These are phyloP conservation scores for Colletotrichum truncatum DNA, from an alignment of 2,329 filamentous ascomycete species.

Conservation along the genomic window DNA sequence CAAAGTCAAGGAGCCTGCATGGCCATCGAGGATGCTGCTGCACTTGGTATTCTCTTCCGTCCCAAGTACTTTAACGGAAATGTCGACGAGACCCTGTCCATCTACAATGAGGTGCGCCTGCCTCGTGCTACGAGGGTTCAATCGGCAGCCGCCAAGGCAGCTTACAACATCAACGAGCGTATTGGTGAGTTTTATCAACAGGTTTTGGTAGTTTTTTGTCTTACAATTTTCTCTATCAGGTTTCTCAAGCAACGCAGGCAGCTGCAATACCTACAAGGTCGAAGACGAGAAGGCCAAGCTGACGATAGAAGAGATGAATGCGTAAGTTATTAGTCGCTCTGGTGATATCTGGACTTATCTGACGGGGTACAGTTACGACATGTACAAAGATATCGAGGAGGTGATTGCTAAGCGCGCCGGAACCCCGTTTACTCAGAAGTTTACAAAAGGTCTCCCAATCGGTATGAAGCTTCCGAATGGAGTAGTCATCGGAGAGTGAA, in stretches of 20 bases:
- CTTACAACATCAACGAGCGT: constrained; percentile 70
- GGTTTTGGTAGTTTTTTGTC: neutral
- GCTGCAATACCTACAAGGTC: constrained; percentile 66
- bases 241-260: constrained; percentile 68
- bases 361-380: constrained; percentile 63
- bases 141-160: constrained; percentile 64
- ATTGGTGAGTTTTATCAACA: constrained; percentile 54
- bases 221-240: constrained; percentile 47
- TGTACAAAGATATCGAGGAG: constrained; percentile 65
- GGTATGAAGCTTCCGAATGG: constrained; percentile 60
- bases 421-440: constrained; percentile 46
- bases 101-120: constrained; percentile 63
- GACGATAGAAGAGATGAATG: constrained; percentile 77
- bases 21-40: constrained; percentile 74
- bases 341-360: too few species aligned
- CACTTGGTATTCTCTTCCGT: constrained; percentile 69
- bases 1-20: constrained; percentile 76
- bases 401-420: constrained; percentile 47
- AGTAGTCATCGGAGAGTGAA: constrained; percentile 41
- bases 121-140: constrained; percentile 66
- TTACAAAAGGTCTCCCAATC: constrained; percentile 53
- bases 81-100: constrained; percentile 53
- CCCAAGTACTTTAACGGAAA: constrained; percentile 55
- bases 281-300: constrained; percentile 68
- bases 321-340: too few species aligned